Conservation (phyloP, 2,329 filamentous ascomycete genomes). For the Penicillium sp. region DNA sequence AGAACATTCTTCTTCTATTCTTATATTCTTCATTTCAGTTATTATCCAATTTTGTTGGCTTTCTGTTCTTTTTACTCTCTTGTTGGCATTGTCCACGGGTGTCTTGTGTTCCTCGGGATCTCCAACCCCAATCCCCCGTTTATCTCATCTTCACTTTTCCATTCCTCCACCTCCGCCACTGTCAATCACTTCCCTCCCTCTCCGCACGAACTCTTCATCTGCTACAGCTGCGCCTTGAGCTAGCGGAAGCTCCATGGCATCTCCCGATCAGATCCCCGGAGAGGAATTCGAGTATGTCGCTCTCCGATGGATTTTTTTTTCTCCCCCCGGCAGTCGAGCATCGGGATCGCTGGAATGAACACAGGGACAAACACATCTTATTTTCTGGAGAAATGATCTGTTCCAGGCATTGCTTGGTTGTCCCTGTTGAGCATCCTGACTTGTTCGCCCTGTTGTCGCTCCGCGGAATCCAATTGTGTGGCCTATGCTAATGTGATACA, state of each 20-base stretch:
- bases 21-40: not conserved
- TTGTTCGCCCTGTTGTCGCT: not conserved
- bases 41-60: not conserved
- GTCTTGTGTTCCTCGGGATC: slow-evolving; percentile 2
- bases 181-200: not conserved
- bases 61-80: not conserved
- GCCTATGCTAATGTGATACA: slow-evolving; percentile 21
- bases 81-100: not conserved
- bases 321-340: not conserved
- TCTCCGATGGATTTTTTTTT: slow-evolving; percentile 10
- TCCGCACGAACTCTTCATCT: slow-evolving; percentile 16
- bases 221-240: slow-evolving; percentile 37
- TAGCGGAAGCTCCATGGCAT: slow-evolving; percentile 41
- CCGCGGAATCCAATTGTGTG: slow-evolving; percentile 3
- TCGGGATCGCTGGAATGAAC: not conserved
- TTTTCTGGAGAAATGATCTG: not conserved
- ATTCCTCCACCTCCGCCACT: not conserved
- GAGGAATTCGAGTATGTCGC: slow-evolving; percentile 48
- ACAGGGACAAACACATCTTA: not conserved
- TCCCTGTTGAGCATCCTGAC: not conserved
- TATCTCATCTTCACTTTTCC: slow-evolving; percentile 7
- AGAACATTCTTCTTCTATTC: not conserved
- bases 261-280: slow-evolving; percentile 40
- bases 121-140: slow-evolving; percentile 7
- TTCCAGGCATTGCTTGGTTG: not conserved